Evolutionary conservation across 2,329 filamentous ascomycete species (phyloP), one percentile per base, ranked within the genome.

Genomic region (Juglanconis oblonga): DNA sequence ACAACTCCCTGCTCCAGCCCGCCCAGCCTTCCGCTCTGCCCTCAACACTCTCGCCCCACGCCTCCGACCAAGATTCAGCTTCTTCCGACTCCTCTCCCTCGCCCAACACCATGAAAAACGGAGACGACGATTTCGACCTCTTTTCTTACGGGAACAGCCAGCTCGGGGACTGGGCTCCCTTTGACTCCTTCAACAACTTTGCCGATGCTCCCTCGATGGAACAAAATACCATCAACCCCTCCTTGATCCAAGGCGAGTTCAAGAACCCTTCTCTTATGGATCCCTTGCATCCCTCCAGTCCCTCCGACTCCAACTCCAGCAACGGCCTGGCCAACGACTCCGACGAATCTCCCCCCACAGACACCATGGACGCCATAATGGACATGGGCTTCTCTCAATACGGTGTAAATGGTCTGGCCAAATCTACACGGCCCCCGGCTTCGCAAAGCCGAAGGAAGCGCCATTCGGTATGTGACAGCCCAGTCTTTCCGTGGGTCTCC

Each of bases 31-130:
- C 74, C 14, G 66, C 70, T 24, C 74, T 73, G 14, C 74, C 76
- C n/a, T 75, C 76, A 50, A 76, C 74, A 54, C 73, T 75, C 63
- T 77, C 75, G 42, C 74, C 75, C 50, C 73, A 72, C 69, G 75
- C 71, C 55, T 77, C 74, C 10, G 79, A 77, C 54, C 76, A 75
- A 59, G 81, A 83, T 66, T 81, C 79, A 3, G 61, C 79, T 4
- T 83, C 79, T 4, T 83, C 80, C 54, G 80, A 83, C 62, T 83
- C 81, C 8, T 79, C 78, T 11, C 76, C 75, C 44, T 76, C 77
- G 14, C 77, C 79, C 63, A 75, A 77, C 24, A 74, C 70, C 36
- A 69, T 74, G 59, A 75, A 74, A 42, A 66, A 73, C 32, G 72
- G 70, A 54, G 79, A 82, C 68, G 66, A 73, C 40, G 79, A 82